Evolutionary conservation across 2,329 filamentous ascomycete species (phyloP).

Genomic region (Aplosporella prunicola): DNA sequence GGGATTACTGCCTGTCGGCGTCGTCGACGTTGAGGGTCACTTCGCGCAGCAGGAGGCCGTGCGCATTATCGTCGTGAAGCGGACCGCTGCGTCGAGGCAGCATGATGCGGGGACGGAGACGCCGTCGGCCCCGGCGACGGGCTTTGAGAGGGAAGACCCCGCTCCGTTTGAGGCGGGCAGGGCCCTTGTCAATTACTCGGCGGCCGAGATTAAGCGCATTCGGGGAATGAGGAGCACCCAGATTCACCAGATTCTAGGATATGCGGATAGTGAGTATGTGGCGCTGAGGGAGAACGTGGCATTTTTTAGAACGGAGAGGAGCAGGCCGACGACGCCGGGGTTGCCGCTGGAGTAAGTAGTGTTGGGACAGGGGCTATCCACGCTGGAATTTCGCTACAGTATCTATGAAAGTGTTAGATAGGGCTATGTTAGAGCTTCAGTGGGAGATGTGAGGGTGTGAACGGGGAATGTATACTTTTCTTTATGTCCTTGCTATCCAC

Average conservation of each 20-base stretch:
- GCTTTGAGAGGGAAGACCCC: slow-evolving; percentile 25
- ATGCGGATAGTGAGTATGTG: slow-evolving; percentile 91
- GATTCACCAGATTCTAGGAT: slow-evolving; percentile 72
- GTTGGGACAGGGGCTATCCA: too few relatives aligned
- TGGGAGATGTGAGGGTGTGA: too few relatives aligned
- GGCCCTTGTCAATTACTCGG: slow-evolving; percentile 88
- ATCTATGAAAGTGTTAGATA: too few relatives aligned
- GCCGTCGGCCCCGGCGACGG: background rate
- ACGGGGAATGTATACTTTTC: too few relatives aligned
- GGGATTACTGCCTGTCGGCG: slow-evolving; percentile 79
- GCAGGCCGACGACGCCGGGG: slow-evolving; percentile 28
- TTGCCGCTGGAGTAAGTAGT: slow-evolving; percentile 14
- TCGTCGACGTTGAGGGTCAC: slow-evolving; percentile 76
- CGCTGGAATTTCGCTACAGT: too few relatives aligned
- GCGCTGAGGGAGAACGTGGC: slow-evolving; percentile 82
- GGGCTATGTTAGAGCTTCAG: too few relatives aligned
- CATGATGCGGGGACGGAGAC: background rate
- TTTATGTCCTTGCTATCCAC: too few relatives aligned
- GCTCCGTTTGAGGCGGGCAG: slow-evolving; percentile 65
- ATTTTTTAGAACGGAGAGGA: slow-evolving; percentile 45
- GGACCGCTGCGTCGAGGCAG: slow-evolving; percentile 16
- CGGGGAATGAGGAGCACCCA: slow-evolving; percentile 75
- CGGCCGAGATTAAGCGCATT: slow-evolving; percentile 71
- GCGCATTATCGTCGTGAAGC: slow-evolving; percentile 69
- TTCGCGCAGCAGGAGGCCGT: slow-evolving; percentile 94